Conservation (phyloP, 257 asterid species). For the Haberlea rhodopensis region DNA sequence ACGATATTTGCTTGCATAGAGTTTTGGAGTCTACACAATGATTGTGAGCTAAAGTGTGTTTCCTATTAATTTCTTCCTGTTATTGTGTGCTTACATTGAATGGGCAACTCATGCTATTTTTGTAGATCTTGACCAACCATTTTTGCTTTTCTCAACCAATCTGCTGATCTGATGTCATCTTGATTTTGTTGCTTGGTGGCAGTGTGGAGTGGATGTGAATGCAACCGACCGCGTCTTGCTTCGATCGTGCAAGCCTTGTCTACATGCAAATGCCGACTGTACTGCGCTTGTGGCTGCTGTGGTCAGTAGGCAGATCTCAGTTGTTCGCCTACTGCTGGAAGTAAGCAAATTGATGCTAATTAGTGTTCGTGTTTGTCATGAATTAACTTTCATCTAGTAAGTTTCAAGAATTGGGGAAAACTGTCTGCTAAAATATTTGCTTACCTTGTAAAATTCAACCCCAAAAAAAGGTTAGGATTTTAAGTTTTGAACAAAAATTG, state of each 20-base stretch:
- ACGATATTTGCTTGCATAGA: not conserved
- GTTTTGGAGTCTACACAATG: not conserved
- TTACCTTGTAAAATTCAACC: not conserved
- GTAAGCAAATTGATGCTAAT: conserved; percentile 33
- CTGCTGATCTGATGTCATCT: conserved; percentile 7
- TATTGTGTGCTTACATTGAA: not conserved
- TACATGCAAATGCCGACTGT: conserved; percentile 69
- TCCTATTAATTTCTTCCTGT: not conserved
- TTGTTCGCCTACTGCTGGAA: conserved; percentile 59
- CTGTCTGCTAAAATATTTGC: not conserved
- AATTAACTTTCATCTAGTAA: not conserved
- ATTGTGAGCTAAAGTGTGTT: not conserved
- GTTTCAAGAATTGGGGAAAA: not conserved
- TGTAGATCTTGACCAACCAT: not conserved
- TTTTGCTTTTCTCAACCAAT: not conserved
- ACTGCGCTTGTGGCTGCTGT: conserved; percentile 74
- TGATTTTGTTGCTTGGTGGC: conserved; percentile 36
- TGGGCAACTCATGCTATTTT: conserved; percentile 14
- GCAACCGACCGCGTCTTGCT: conserved; percentile 62
- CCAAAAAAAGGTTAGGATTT: not conserved
- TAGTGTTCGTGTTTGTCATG: not conserved
- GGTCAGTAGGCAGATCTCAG: conserved; percentile 68
- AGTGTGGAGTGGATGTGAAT: conserved; percentile 74
- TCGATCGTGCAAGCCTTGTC: conserved; percentile 67
- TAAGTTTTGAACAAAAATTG: not conserved